A percentile compares a stretch with the other conserved stretches of the same genome.
phyloP scores from a whole-genome alignment of 208 protist species.

The Zelonia costaricensis region DNA sequence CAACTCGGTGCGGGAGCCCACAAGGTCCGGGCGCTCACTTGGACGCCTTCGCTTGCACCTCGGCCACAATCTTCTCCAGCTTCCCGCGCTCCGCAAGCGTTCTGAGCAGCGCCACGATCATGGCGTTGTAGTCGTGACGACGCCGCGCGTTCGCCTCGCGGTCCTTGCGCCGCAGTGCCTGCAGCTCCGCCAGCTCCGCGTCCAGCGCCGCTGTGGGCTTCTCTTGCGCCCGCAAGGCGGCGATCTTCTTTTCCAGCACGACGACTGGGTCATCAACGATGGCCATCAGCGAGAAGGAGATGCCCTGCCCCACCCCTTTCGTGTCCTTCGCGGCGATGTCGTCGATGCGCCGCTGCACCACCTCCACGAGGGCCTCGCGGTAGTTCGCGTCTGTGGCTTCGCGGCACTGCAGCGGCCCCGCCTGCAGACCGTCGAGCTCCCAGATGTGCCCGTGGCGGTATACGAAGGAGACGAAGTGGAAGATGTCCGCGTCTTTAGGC shows the following conservation, averaged over 20 bases:
- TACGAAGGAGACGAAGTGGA: constrained; percentile 97
- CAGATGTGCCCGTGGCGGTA: constrained; percentile 94
- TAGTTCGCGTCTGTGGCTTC: constrained; percentile 74
- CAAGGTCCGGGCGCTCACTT: background rate
- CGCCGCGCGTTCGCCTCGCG: constrained; percentile 93
- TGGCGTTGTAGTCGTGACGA: constrained; percentile 97
- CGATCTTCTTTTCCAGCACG: constrained; percentile 71
- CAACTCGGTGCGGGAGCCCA: too few relatives aligned
- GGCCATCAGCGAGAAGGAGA: constrained; percentile 97
- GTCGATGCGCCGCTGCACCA: constrained; percentile 90
- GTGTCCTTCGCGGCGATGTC: constrained; percentile 59
- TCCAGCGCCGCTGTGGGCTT: constrained; percentile 60
- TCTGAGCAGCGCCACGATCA: constrained; percentile 94
- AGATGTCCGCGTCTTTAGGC: constrained; percentile 37
- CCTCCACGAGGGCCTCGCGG: constrained; percentile 59
- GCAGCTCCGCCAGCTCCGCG: constrained; percentile 57
- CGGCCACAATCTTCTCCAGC: constrained; percentile 56
- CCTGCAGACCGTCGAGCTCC: constrained; percentile 98
- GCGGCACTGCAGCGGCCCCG: constrained; percentile 82
- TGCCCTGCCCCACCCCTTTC: constrained; percentile 67
- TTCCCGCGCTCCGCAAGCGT: constrained; percentile 93
- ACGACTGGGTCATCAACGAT: constrained; percentile 89
- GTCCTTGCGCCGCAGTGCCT: constrained; percentile 53
- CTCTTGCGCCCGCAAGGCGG: constrained; percentile 32
- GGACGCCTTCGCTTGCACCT: constrained; percentile 23